A percentile compares a stretch with the other conserved stretches of the same genome.
Conservation (phyloP, 2,329 filamentous ascomycete genomes). For the Alternaria tenuissima region DNA sequence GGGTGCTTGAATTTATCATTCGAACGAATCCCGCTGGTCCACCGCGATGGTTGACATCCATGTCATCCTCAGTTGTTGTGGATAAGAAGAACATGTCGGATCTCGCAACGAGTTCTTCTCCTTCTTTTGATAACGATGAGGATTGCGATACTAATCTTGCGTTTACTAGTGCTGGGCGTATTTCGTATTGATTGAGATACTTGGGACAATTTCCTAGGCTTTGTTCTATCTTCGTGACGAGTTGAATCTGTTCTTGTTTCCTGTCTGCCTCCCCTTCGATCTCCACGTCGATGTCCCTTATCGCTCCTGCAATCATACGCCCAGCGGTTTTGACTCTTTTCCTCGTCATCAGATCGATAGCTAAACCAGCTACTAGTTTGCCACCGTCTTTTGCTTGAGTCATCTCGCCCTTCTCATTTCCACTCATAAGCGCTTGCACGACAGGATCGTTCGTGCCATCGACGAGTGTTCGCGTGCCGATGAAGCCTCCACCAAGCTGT, state of each 20-base stretch:
- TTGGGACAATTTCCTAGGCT: slow-evolving; percentile 86
- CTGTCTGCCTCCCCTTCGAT: slow-evolving; percentile 23
- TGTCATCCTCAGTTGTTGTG: slow-evolving; percentile 68
- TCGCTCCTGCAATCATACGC: slow-evolving; percentile 69
- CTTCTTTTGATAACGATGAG: slow-evolving; percentile 61
- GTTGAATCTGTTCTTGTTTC: slow-evolving; percentile 56
- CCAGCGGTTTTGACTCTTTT: slow-evolving; percentile 79
- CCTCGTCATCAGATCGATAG: slow-evolving; percentile 70
- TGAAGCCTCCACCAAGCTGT: slow-evolving; percentile 67
- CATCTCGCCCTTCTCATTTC: slow-evolving; percentile 54
- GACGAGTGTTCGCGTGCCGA: slow-evolving; percentile 70
- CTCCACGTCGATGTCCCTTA: slow-evolving; percentile 51
- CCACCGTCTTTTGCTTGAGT: slow-evolving; percentile 40
- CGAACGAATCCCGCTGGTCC: slow-evolving; percentile 78
- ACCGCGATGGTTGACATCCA: slow-evolving; percentile 87
- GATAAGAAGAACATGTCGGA: slow-evolving; percentile 83
- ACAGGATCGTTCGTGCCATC: slow-evolving; percentile 74
- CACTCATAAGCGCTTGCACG: slow-evolving; percentile 66
- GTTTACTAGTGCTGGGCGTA: slow-evolving; percentile 63
- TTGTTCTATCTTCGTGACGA: slow-evolving; percentile 74
- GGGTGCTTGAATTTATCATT: slow-evolving; percentile 66
- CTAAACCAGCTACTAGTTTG: slow-evolving; percentile 68
- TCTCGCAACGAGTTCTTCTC: slow-evolving; percentile 66
- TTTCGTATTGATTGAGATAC: slow-evolving; percentile 78
- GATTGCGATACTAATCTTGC: slow-evolving; percentile 62